Conservation (phyloP, 768 basidiomycete species). For the Rhizopogon vesiculosus region DNA sequence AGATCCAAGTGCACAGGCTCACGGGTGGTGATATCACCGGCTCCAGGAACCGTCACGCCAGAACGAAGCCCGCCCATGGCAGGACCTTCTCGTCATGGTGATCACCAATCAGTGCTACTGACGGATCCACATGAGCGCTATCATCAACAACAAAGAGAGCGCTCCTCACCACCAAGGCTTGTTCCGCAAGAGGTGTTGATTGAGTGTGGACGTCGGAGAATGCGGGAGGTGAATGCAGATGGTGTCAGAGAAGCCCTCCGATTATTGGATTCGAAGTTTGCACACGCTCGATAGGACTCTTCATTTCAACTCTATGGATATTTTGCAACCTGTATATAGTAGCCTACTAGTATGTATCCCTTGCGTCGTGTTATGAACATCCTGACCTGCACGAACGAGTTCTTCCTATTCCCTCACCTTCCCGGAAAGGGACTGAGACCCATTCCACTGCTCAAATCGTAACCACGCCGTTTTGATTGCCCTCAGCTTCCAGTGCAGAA, state of each 20-base stretch:
- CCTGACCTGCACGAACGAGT: background rate
- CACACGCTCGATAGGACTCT: conserved; percentile 27
- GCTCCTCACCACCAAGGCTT: conserved; percentile 43
- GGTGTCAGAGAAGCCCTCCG: conserved; percentile 74
- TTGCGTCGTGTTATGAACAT: background rate
- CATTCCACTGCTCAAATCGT: conserved; percentile 4
- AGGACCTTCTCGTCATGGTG: conserved; percentile 12
- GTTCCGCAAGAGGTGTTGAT: conserved; percentile 60
- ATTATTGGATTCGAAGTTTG: conserved; percentile 63
- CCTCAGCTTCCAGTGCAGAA: conserved; percentile 35
- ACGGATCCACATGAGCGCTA: conserved; percentile 53
- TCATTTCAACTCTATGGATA: conserved; percentile 3
- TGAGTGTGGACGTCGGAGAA: conserved; percentile 53
- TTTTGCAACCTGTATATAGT: conserved; percentile 1
- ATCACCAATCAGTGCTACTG: conserved; percentile 38
- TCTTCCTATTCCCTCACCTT: background rate
- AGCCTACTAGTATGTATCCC: background rate
- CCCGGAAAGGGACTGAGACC: background rate
- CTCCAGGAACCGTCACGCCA: conserved; percentile 43
- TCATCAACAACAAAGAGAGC: conserved; percentile 37
- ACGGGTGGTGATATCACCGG: conserved; percentile 53
- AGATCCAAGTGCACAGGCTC: conserved; percentile 76
- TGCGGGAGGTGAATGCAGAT: conserved; percentile 67
- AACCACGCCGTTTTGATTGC: conserved; percentile 22
- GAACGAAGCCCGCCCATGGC: conserved; percentile 28